Evolutionary conservation across 75 land plant species (phyloP).

Genomic region (Picea glauca): DNA sequence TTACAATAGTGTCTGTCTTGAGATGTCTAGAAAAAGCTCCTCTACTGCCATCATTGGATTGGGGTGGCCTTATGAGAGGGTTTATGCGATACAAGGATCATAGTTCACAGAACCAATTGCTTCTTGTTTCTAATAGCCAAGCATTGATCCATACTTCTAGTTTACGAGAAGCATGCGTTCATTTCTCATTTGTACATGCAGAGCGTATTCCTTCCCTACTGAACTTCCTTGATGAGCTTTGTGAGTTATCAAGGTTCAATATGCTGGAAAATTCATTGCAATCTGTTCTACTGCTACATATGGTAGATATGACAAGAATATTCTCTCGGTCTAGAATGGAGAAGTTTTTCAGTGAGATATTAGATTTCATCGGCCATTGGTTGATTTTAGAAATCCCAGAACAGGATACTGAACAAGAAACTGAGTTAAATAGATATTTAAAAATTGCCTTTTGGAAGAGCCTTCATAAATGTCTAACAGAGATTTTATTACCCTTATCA

Average conservation of each 20-base stretch:
- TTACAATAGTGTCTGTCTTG: slow-evolving; percentile 29
- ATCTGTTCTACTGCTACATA: slow-evolving; percentile 36
- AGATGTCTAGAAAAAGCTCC: slow-evolving; percentile 69
- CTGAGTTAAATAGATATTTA: slow-evolving; percentile 13
- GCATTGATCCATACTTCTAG: slow-evolving; percentile 3
- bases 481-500: slow-evolving; percentile 13
- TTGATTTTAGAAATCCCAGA: slow-evolving; percentile 1
- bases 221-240: slow-evolving; percentile 64
- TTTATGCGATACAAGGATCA: slow-evolving; percentile 51
- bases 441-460: slow-evolving; percentile 68
- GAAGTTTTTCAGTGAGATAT: slow-evolving; percentile 52
- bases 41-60: slow-evolving; percentile 63
- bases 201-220: slow-evolving; percentile 32
- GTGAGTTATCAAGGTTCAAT: slow-evolving; percentile 58
- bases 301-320: slow-evolving; percentile 33
- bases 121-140: not conserved
- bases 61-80: slow-evolving; percentile 63
- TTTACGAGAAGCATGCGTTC: slow-evolving; percentile 55
- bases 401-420: slow-evolving; percentile 1
- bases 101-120: slow-evolving; percentile 10
- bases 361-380: slow-evolving; percentile 25
- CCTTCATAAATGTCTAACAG: slow-evolving; percentile 36
- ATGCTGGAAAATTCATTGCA: slow-evolving; percentile 55
- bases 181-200: slow-evolving; percentile 63
- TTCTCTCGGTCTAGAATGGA: slow-evolving; percentile 63